Base-by-base conservation (phyloP, 768 basidiomycete species). In the Russula sp. region DNA sequence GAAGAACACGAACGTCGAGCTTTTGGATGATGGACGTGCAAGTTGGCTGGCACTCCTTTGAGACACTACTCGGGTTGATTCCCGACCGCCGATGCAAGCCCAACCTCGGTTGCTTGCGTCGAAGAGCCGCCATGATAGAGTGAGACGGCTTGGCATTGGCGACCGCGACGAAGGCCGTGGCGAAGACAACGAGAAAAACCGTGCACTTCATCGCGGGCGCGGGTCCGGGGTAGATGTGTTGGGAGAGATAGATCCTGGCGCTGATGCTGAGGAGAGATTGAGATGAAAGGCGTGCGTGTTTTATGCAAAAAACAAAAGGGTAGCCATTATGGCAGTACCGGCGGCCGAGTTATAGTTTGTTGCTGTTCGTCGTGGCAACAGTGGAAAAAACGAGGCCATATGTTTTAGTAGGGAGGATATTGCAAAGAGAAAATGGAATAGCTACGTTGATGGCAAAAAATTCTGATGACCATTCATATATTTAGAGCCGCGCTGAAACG, bases 21-120 rank as follows among this genome's bases (percentile, higher is more conserved):
- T 25, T 63, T 13, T 47, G 14, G 18, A 58, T 41, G 32, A 63
- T 14, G 50, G 32, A 3, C 1, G 61, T 47, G 57, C 61, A 58
- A 10, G 5, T 3, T 7, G 61, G 11, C 39, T 48, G 61, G 20
- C 56, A 63, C 45, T 13, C 29, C 22, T 16, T 4, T 16, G 45
- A 29, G 56, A 63, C 35, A 10, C 29, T 38, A 5, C 51, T 42
- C 2, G 45, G 29, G 43, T 53, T 22, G 9, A 53, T 45, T 20
- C 45, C 36, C 18, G 45, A 52, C 9, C 50, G 56, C 39, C 18
- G 38, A 8, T 25, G 29, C 36, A 57, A 32, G 38, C 8, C 34
- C 18, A 2, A 14, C 14, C 34, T 18, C 2, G 11, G 43, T 11
- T 38, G 49, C 20, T 42, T 38, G 16, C 18, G 32, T 6, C 56